Percentiles rank a stretch among this genome's conserved stretches.
phyloP scores from a whole-genome alignment of 2,329 filamentous ascomycete species.

The Thielaviopsis populi region DNA sequence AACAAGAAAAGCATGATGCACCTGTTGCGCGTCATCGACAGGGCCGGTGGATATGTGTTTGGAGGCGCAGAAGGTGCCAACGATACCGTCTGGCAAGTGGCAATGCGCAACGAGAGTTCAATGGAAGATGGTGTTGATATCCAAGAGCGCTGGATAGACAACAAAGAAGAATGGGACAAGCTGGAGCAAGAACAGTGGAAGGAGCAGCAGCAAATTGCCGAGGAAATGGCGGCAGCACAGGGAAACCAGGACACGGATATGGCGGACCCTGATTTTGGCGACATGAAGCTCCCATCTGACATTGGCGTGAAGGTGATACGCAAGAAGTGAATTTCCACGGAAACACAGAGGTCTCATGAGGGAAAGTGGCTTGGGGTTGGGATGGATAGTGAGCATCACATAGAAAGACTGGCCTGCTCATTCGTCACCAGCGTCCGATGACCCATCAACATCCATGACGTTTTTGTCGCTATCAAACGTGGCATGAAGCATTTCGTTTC shows the following conservation, averaged over 20 bases:
- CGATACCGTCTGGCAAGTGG: slow-evolving; percentile 92
- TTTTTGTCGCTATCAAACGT: slow-evolving; percentile 14
- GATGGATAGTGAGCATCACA: background rate
- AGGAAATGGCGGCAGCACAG: slow-evolving; percentile 20
- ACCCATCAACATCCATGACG: slow-evolving; percentile 19
- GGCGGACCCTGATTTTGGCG: slow-evolving; percentile 34
- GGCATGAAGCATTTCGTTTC: slow-evolving; percentile 18
- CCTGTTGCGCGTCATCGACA: slow-evolving; percentile 73
- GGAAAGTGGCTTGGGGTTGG: background rate
- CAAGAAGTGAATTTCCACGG: slow-evolving; percentile 38
- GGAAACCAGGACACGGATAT: slow-evolving; percentile 21
- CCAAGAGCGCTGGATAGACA: slow-evolving; percentile 90
- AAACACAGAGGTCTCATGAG: background rate
- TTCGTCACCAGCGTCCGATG: slow-evolving; percentile 22
- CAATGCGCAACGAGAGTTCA: slow-evolving; percentile 63
- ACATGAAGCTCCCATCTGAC: slow-evolving; percentile 38
- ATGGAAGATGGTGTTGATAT: slow-evolving; percentile 75
- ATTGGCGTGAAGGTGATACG: slow-evolving; percentile 58
- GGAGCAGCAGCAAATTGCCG: slow-evolving; percentile 46
- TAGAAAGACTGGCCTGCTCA: background rate
- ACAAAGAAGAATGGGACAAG: slow-evolving; percentile 75
- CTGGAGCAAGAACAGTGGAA: slow-evolving; percentile 61
- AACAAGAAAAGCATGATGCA: slow-evolving; percentile 97
- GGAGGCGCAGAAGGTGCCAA: slow-evolving; percentile 82
- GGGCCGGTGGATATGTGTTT: slow-evolving; percentile 86